Evolutionary conservation across 495 filamentous ascomycete species (phyloP), one percentile per base, ranked within the genome.

Genomic region (Aspergillus indologenus): DNA sequence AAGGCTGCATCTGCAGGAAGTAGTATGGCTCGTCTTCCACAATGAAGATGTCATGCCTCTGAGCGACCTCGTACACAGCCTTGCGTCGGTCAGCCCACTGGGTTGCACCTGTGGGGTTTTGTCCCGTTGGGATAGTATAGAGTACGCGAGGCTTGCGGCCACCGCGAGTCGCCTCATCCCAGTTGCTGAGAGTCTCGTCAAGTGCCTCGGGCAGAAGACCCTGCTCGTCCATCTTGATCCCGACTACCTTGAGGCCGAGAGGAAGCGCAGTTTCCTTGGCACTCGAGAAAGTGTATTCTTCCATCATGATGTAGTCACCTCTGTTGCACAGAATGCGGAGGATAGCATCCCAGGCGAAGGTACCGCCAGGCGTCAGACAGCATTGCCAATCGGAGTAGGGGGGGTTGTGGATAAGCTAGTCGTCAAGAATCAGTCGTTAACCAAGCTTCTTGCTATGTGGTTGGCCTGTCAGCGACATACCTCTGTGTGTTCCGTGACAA

Each of bases 21-120:
- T 97, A 98, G 73, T 96, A 97, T 14, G 93, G 93, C 68, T 98
- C 93, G 68, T 98, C 93, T 74, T 98, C 93, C 53, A 98, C 67
- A 68, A 98, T 92, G 67, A 83, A 88, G 43, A 98, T 59, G 66
- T 96, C 90, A 68, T 96, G 89, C 72, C 90, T 89, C 68, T 87
- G 85, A 23, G 85, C 85, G 9, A 96, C 81, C 17, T 72, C 74
- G 75, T 96, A 96, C 45, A 98, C 80, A 21, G 79, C 85, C 57
- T 79, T 71, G 14, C 92, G 76, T 45, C 93, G 81, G 68, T 80
- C 68, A 44, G 65, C 65, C 20, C 82, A 73, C 71, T 92, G 88
- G n/a, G 93, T 96, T 24, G 90, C 87, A 8, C 93, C 93, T 0
- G 92, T 96, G 1, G 93, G 93, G 68, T 98, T 98, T 75, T 96